A percentile compares a stretch with the other conserved stretches of the same genome.
Conservation (phyloP, 1,139 yeast species). For the Debaryomycetaceae sp. region DNA sequence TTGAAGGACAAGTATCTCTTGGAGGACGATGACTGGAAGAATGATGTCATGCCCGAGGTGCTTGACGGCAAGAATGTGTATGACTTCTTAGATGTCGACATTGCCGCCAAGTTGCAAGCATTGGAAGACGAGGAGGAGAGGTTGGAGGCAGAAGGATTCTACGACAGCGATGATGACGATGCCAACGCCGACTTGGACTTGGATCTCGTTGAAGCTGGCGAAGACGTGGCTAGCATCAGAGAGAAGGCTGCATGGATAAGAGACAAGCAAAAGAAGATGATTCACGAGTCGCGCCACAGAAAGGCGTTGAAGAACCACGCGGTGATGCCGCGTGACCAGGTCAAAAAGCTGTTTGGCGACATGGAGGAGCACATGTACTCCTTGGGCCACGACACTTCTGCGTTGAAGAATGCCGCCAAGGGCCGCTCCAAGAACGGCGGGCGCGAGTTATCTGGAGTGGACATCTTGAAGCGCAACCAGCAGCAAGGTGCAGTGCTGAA, state of each 20-base stretch:
- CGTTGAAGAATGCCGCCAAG: constrained; percentile 41
- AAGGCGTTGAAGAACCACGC: constrained; percentile 86
- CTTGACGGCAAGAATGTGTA: constrained; percentile 94
- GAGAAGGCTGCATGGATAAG: constrained; percentile 96
- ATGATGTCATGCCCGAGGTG: constrained; percentile 94
- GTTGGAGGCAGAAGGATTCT: constrained; percentile 91
- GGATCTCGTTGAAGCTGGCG: constrained; percentile 38
- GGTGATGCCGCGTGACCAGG: constrained; percentile 87
- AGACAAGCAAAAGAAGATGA: constrained; percentile 90
- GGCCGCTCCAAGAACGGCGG: constrained; percentile 39
- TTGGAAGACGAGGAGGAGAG: constrained; percentile 96
- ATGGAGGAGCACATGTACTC: constrained; percentile 87
- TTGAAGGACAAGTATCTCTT: constrained; percentile 85
- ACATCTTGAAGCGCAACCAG: constrained; percentile 58
- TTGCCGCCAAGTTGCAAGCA: constrained; percentile 87
- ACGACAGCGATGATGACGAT: constrained; percentile 81
- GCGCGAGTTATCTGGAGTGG: constrained; percentile 62
- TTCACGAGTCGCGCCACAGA: constrained; percentile 80
- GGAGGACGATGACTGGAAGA: constrained; percentile 97
- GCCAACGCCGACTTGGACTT: constrained; percentile 39
- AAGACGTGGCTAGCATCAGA: constrained; percentile 64
- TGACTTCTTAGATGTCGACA: constrained; percentile 96
- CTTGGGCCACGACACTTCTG: constrained; percentile 81
- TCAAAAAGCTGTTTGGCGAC: constrained; percentile 68
- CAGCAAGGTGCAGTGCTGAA: constrained; percentile 35